Base-by-base conservation (phyloP, 805 yeast species). In the Teunomyces lycoperdinae region DNA sequence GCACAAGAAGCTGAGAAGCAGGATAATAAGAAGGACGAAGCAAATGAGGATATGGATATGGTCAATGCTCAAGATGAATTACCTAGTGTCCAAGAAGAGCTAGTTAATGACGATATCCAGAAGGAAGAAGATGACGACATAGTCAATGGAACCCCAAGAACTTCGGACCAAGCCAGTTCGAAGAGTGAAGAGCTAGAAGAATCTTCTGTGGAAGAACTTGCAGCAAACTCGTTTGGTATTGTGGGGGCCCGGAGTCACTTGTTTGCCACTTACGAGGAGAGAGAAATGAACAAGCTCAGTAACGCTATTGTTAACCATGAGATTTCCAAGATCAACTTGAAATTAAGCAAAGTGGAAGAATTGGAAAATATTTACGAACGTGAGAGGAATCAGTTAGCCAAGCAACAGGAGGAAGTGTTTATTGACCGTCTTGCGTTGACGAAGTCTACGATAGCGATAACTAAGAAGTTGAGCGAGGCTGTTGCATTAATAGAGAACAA, bases 171-270 rank as follows among this genome's bases (percentile, higher is more conserved):
- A 26, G 27, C 31, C n/a, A 17, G 5, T 20, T 20, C 44, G 5
- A 49, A 27, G 16, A 45, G n/a, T 20, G 49, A 48, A 24, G 33
- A 32, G 20, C 43, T 28, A 20, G 49, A 48, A n/a, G 55, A 48
- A 27, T 66, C 65, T 7, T 38, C 41, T 34, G 60, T 81, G 14
- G 75, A 79, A 57, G 86, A 84, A 47, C 87, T 87, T 2, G 80
- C 87, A 0, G 71, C 80, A 5, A 69, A 83, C n/a, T 84, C 94
- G 0, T 71, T 91, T 48, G 91, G 95, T 3, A 71, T 87, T 9
- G 68, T 87, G 33, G 96, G 94, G 3, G 84, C 89, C 1, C 78
- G 94, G 51, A 77, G 94, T 24, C 89, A 87, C 60, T 76, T 87
- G 16, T 86, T 89, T 66, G 88, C 92, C 5, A 80, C 83, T 4